phyloP scores from a whole-genome alignment of 2,329 filamentous ascomycete species.

The Tolypocladium inflatum region DNA sequence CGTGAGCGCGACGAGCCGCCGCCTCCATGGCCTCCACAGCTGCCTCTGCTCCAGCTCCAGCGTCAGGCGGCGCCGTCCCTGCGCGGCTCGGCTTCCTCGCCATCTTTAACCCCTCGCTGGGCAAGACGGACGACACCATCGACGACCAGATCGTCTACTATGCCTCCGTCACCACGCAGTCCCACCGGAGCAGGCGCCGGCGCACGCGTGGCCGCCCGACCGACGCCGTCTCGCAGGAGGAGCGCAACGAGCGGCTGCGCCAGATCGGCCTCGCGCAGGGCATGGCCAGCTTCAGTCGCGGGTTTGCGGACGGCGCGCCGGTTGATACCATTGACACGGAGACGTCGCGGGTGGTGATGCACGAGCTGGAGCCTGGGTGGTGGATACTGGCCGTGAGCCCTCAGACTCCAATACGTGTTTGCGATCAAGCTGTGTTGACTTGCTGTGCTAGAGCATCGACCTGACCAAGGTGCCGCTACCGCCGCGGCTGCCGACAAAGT shows the following conservation, averaged over 20 bases:
- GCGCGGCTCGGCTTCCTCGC: conserved; percentile 84
- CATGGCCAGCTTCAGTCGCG: conserved; percentile 87
- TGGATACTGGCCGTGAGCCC: conserved; percentile 81
- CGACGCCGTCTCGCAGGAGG: conserved; percentile 43
- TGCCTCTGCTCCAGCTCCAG: not conserved
- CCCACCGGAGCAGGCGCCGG: conserved; percentile 28
- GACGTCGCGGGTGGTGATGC: conserved; percentile 72
- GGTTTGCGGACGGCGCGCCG: conserved; percentile 68
- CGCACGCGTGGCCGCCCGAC: conserved; percentile 32
- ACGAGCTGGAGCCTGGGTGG: conserved; percentile 85
- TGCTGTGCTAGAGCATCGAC: conserved; percentile 44
- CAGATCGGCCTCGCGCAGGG: conserved; percentile 95
- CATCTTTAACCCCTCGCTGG: conserved; percentile 87
- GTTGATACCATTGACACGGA: conserved; percentile 88
- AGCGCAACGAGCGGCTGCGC: conserved; percentile 76
- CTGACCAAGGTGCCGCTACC: conserved; percentile 64
- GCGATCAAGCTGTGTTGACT: conserved; percentile 1
- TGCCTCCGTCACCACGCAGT: conserved; percentile 48
- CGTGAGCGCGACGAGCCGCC: not conserved
- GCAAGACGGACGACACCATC: conserved; percentile 47
- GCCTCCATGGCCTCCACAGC: not conserved
- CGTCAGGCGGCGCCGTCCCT: conserved; percentile 34
- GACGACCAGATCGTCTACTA: conserved; percentile 90
- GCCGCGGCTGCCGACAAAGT: conserved; percentile 34
- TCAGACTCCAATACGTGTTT: not conserved